phyloP scores from a whole-genome alignment of 257 asterid genomes.

The Buddleja alternifolia region DNA sequence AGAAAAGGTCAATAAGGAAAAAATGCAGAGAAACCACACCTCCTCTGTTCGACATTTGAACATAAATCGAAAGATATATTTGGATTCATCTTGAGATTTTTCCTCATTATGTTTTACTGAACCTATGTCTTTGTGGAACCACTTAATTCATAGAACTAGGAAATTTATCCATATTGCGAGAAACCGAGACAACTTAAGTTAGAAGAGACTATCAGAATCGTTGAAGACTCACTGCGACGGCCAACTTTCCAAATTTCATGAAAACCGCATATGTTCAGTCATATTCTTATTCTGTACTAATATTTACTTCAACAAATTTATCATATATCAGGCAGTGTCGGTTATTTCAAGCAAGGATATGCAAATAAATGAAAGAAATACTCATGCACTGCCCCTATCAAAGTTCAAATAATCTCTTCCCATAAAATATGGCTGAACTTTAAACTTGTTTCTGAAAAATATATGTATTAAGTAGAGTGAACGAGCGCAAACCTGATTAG shows the following conservation, averaged over 20 bases:
- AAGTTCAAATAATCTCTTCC: not conserved
- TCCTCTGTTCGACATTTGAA: not conserved
- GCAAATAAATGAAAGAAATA: not conserved
- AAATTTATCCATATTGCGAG: no score
- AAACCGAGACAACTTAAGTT: no score
- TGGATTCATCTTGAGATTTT: not conserved
- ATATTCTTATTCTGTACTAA: no score
- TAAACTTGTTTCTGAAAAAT: not conserved
- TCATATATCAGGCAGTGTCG: constrained; percentile 2
- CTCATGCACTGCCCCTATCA: not conserved
- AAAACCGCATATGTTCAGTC: no score
- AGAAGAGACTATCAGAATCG: no score
- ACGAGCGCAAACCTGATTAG: constrained; percentile 59
- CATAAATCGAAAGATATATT: not conserved
- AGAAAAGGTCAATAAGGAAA: not conserved
- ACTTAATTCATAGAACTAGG: no score
- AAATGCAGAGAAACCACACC: not conserved
- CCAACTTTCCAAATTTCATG: no score
- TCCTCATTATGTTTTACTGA: no score
- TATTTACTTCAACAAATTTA: no score
- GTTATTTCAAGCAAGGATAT: not conserved
- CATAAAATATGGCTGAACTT: not conserved
- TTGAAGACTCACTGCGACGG: no score
- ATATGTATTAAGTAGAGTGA: not conserved
- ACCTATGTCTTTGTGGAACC: no score